phyloP scores from a whole-genome alignment of 179 eudicot species.

The Spinacia oleracea region DNA sequence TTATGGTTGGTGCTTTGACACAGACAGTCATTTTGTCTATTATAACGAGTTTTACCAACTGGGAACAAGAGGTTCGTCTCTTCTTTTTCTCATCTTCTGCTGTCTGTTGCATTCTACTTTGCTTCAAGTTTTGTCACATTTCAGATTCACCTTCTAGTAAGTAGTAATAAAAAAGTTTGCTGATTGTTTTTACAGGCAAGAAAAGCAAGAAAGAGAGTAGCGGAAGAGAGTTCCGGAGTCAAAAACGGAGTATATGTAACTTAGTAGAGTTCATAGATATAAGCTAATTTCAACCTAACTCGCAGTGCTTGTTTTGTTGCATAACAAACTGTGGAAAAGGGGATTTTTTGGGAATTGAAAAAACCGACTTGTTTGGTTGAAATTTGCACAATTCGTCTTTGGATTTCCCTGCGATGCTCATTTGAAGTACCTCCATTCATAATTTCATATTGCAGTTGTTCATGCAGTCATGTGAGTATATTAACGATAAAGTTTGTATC shows the following conservation, averaged over 20 bases:
- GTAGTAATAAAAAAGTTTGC: neutral
- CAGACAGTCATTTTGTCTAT: constrained; percentile 43
- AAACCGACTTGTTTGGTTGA: too few species aligned
- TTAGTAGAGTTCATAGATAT: constrained; percentile 19
- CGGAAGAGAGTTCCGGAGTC: constrained; percentile 15
- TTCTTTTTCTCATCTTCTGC: neutral
- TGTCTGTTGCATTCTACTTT: neutral
- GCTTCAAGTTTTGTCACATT: too few species aligned
- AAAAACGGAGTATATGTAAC: neutral
- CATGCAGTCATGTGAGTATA: too few species aligned
- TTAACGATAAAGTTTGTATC: too few species aligned
- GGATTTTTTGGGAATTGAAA: too few species aligned
- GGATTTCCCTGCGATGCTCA: too few species aligned
- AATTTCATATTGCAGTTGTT: too few species aligned
- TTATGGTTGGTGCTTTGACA: constrained; percentile 45
- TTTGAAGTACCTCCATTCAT: too few species aligned
- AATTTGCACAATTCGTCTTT: too few species aligned
- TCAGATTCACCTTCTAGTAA: neutral
- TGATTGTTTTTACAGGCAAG: constrained; percentile 33
- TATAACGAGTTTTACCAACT: constrained; percentile 49
- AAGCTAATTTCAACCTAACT: neutral
- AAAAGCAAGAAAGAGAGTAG: constrained; percentile 42
- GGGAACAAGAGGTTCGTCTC: constrained; percentile 63
- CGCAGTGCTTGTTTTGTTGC: neutral
- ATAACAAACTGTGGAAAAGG: too few species aligned